Percentiles rank a stretch among this genome's conserved stretches.
phyloP scores from a whole-genome alignment of 352 stramenopile genomes.

The Aphanomyces stellatus region DNA sequence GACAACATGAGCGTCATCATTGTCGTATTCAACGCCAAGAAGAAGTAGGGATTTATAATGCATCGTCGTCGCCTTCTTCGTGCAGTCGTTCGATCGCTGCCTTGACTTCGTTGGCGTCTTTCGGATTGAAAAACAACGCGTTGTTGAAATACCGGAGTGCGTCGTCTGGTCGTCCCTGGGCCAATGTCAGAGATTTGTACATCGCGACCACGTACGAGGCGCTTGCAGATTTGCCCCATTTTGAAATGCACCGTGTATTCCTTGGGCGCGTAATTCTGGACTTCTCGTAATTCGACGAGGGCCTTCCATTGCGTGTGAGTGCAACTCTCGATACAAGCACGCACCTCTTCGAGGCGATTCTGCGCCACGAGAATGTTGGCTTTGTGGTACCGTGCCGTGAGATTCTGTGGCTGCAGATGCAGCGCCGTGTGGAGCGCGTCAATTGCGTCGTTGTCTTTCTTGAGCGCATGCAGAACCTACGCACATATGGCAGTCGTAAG shows the following conservation, averaged over 20 bases:
- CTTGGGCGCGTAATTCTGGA: constrained; percentile 89
- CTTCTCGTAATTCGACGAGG: constrained; percentile 85
- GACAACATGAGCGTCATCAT: constrained; percentile 85
- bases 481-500: background rate
- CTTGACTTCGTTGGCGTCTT: constrained; percentile 97
- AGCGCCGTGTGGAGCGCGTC: constrained; percentile 81
- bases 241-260: constrained; percentile 96
- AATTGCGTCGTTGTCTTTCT: constrained; percentile 86
- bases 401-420: constrained; percentile 88
- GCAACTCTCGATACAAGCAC: background rate
- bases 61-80: constrained; percentile 13
- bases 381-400: constrained; percentile 90
- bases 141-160: constrained; percentile 95
- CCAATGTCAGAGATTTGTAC: background rate
- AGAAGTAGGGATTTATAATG: constrained; percentile 8
- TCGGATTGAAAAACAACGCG: constrained; percentile 95
- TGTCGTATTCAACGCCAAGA: constrained; percentile 51
- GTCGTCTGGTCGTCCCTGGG: constrained; percentile 77
- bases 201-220: constrained; percentile 24
- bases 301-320: constrained; percentile 33
- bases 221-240: constrained; percentile 92
- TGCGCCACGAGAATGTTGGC: constrained; percentile 92
- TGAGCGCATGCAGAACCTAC: constrained; percentile 78
- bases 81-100: constrained; percentile 81
- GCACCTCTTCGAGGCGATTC: constrained; percentile 82